These are phyloP conservation scores for Globisporangium solare DNA, from an alignment of 352 stramenopile genomes.

Conservation along the genomic window DNA sequence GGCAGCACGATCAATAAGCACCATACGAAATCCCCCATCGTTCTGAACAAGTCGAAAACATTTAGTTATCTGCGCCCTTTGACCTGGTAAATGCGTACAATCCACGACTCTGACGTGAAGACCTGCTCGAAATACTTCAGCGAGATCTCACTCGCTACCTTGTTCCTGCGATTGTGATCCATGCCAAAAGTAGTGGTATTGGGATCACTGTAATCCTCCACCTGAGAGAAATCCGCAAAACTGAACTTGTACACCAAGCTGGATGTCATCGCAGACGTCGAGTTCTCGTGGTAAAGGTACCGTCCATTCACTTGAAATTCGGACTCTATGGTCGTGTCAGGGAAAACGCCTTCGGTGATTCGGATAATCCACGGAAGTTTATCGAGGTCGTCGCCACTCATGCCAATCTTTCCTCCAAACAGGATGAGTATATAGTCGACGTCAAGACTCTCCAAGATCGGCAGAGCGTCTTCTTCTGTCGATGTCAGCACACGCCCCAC, in stretches of 20 bases:
- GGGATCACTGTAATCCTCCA: constrained; percentile 23
- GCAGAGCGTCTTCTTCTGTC: constrained; percentile 57
- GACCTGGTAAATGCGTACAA: constrained; percentile 89
- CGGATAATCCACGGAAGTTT: constrained; percentile 93
- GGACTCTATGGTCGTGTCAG: constrained; percentile 75
- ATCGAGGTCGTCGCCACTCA: constrained; percentile 88
- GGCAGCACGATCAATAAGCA: not conserved
- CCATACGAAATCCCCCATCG: not conserved
- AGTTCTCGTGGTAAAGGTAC: constrained; percentile 69
- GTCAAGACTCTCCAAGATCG: constrained; percentile 69
- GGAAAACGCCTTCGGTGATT: constrained; percentile 87
- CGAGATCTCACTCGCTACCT: constrained; percentile 55
- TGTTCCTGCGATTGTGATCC: constrained; percentile 63
- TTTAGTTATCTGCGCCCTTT: constrained; percentile 17
- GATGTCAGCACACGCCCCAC: constrained; percentile 81
- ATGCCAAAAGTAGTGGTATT: constrained; percentile 37
- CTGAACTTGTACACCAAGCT: constrained; percentile 93
- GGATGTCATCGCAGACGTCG: constrained; percentile 72
- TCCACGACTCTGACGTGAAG: constrained; percentile 91
- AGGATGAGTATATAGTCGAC: constrained; percentile 81
- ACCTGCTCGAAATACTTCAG: constrained; percentile 88
- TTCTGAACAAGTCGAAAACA: not conserved
- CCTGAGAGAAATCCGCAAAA: constrained; percentile 71
- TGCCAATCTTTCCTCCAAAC: constrained; percentile 65
- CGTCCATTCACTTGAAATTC: constrained; percentile 73